These are phyloP conservation scores for Chytriomyces sp. DNA, from an alignment of 192 early-diverging fungal genomes.

Conservation along the genomic window DNA sequence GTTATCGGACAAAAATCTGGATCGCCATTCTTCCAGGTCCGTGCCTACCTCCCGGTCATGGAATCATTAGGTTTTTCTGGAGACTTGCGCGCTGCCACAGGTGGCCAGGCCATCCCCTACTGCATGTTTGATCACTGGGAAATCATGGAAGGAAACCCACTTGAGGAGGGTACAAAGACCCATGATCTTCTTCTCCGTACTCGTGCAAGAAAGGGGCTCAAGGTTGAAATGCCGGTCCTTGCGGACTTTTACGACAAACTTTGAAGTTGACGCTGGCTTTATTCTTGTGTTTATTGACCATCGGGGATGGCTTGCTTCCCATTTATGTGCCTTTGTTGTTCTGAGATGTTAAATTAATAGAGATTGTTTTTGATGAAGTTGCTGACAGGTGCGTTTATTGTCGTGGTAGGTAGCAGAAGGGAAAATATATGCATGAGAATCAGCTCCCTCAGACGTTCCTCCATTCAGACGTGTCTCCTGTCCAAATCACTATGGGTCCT, in stretches of 20 bases:
- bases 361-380: too few species aligned
- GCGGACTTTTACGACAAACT: slow-evolving; percentile 70
- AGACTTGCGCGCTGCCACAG: slow-evolving; percentile 90
- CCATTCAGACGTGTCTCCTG: too few species aligned
- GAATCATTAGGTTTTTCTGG: slow-evolving; percentile 98
- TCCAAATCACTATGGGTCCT: too few species aligned
- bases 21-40: slow-evolving; percentile 89
- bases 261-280: too few species aligned
- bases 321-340: too few species aligned
- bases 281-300: too few species aligned
- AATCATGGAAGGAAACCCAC: slow-evolving; percentile 74
- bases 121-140: slow-evolving; percentile 97
- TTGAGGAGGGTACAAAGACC: slow-evolving; percentile 80
- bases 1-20: slow-evolving; percentile 87
- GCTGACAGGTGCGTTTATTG: too few species aligned
- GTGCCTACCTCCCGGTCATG: slow-evolving; percentile 93
- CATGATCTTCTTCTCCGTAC: slow-evolving; percentile 73
- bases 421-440: too few species aligned
- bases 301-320: too few species aligned
- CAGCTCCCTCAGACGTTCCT: too few species aligned
- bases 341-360: too few species aligned
- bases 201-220: slow-evolving; percentile 94
- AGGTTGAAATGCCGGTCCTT: slow-evolving; percentile 71
- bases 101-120: slow-evolving; percentile 99
- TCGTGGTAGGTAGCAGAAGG: too few species aligned